Evolutionary conservation across 495 filamentous ascomycete species (phyloP), one percentile per base, ranked within the genome.

Genomic region (Neurospora discreta): DNA sequence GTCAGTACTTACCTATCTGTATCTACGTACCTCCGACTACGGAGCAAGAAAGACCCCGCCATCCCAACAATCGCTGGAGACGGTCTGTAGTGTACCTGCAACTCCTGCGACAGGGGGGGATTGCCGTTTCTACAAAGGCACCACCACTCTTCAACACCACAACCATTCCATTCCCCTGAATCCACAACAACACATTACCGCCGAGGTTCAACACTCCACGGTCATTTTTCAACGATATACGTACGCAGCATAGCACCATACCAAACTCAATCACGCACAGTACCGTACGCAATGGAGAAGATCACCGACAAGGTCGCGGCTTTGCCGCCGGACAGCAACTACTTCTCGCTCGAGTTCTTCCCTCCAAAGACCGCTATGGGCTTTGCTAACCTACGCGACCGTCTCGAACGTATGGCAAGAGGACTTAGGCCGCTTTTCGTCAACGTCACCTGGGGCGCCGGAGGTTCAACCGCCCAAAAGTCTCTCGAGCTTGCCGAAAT

Each of bases 261-360:
- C 23, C 8, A 26, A 60, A 60, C 15, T 26, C 6, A 65, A 33
- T 3, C 23, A 65, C 39, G 11, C 36, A 26, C 60, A 5, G 23
- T 68, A 58, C 42, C 42, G 16, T 72, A 73, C 75, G 71, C 73
- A 40, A 95, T 94, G 91, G 91, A 95, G 82, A 97, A 93, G 82
- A 93, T 99, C 78, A 97, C 93, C 70, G 91, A 97, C 85, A 98
- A 98, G 87, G 94, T 98, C 77, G 92, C 92, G 81, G 93, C 93
- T 73, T 82, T 99, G 82, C 92, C 93, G 79, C 87, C 90, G 43
- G 89, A 91, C 81, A 87, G 87, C 69, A 89, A 89, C 76, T 99
- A 95, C 85, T 95, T 97, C 83, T 98, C 96, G 40, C 90, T 98
- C 75, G 96, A 99, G 84, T 99, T 99, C 88, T 98, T 99, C 82